phyloP scores from a whole-genome alignment of 2,329 filamentous ascomycete species.

The Nannizzia gypsea region DNA sequence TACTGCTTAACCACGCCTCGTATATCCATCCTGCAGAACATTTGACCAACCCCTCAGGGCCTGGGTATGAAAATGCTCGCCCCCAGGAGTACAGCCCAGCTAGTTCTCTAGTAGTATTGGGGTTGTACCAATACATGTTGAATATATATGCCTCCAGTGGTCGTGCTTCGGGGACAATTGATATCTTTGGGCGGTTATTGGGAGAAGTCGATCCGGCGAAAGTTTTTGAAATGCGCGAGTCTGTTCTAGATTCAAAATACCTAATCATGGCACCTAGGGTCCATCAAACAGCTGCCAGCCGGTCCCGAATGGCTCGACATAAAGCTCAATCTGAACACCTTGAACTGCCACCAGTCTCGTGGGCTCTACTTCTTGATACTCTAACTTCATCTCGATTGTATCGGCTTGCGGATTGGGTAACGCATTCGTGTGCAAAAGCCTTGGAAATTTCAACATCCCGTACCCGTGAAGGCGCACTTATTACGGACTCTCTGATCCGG shows the following conservation, averaged over 20 bases:
- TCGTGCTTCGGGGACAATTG: conserved; percentile 10
- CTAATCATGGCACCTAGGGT: conserved; percentile 7
- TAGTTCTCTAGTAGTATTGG: conserved; percentile 11
- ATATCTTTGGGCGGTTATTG: conserved; percentile 11
- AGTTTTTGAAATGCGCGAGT: conserved; percentile 6
- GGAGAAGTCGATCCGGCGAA: conserved; percentile 7
- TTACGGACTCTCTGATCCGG: conserved; percentile 43
- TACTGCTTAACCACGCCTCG: conserved; percentile 22
- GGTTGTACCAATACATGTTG: conserved; percentile 14
- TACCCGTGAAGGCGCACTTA: conserved; percentile 34
- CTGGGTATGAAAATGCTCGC: neutral
- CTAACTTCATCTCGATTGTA: conserved; percentile 18
- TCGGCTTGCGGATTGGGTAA: conserved; percentile 43
- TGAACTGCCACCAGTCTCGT: conserved; percentile 7
- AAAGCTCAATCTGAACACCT: neutral
- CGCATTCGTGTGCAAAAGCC: conserved; percentile 39
- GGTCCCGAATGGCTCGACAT: neutral
- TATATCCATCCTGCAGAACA: conserved; percentile 1
- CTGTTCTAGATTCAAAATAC: conserved; percentile 9
- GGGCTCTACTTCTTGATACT: conserved; percentile 7
- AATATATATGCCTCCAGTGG: conserved; percentile 12
- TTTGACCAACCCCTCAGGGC: neutral
- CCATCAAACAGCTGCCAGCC: neutral
- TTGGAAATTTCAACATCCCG: conserved; percentile 35
- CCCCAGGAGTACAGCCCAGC: conserved; percentile 2